Evolutionary conservation across 306 rosid genomes (phyloP).

Genomic region (Pterocarpus santalinus): DNA sequence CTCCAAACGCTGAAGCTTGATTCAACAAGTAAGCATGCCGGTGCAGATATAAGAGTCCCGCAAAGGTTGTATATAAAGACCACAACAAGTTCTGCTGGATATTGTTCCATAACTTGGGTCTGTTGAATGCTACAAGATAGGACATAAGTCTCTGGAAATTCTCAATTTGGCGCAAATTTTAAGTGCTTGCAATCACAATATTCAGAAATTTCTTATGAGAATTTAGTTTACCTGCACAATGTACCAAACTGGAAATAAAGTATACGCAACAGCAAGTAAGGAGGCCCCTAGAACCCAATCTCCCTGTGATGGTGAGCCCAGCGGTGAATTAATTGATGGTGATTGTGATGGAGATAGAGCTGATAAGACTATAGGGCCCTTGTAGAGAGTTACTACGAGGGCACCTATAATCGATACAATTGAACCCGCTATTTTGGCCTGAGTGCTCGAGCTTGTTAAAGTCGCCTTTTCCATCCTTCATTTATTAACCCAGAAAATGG

Average conservation of each 20-base stretch:
- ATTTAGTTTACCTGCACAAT: not conserved
- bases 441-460: constrained; percentile 53
- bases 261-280: not conserved
- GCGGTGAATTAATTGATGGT: not conserved
- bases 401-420: constrained; percentile 59
- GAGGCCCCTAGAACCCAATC: not conserved
- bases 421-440: constrained; percentile 56
- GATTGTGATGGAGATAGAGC: not conserved
- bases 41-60: constrained; percentile 48
- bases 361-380: not conserved
- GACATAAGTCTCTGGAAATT: not conserved
- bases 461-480: constrained; percentile 41
- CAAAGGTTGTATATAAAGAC: constrained; percentile 48
- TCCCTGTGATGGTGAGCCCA: not conserved
- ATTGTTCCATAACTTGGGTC: not conserved
- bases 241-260: not conserved
- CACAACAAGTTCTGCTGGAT: constrained; percentile 50
- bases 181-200: not conserved
- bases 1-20: constrained; percentile 46
- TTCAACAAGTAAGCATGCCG: constrained; percentile 52
- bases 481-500: too few species aligned
- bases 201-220: too few species aligned
- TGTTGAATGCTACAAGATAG: not conserved
- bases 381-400: constrained; percentile 37
- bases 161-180: not conserved